Percentiles rank a stretch among this genome's conserved stretches.
Evolutionary conservation across 768 basidiomycete genomes (phyloP).

Genomic region (Boletus coccyginus): DNA sequence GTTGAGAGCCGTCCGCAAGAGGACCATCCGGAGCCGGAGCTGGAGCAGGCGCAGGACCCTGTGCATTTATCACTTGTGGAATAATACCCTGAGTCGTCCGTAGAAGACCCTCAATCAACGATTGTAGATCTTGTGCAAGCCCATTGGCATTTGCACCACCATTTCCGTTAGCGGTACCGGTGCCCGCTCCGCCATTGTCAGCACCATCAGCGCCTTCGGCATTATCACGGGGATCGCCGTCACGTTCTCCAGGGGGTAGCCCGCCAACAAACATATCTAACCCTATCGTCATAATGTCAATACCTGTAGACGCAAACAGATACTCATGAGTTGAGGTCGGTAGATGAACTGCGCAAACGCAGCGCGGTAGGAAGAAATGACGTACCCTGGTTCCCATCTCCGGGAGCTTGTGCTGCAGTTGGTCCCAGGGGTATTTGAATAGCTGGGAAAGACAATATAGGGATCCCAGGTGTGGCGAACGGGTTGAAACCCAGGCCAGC

Average conservation of each 20-base stretch:
- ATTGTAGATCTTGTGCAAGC: constrained; percentile 22
- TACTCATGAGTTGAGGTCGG: constrained; percentile 20
- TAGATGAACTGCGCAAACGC: constrained; percentile 10
- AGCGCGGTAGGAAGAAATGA: not conserved
- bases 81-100: constrained; percentile 26
- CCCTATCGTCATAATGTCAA: constrained; percentile 38
- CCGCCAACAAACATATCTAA: constrained; percentile 37
- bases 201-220: constrained; percentile 1
- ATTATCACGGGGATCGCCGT: constrained; percentile 9
- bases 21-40: not conserved
- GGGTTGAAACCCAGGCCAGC: constrained; percentile 17
- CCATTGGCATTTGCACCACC: constrained; percentile 18
- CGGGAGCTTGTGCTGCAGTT: constrained; percentile 4
- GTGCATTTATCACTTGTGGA: constrained; percentile 20
- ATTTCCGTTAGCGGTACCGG: constrained; percentile 16
- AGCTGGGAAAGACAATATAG: constrained; percentile 27
- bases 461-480: constrained; percentile 24
- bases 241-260: constrained; percentile 11
- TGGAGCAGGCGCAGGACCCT: not conserved
- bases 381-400: constrained; percentile 20
- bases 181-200: not conserved
- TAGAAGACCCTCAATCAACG: constrained; percentile 26
- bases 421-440: constrained; percentile 25
- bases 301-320: constrained; percentile 6
- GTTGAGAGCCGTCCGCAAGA: not conserved